Base-by-base conservation (phyloP, 2,329 filamentous ascomycete genomes). In the Arthrocladium fulminans region DNA sequence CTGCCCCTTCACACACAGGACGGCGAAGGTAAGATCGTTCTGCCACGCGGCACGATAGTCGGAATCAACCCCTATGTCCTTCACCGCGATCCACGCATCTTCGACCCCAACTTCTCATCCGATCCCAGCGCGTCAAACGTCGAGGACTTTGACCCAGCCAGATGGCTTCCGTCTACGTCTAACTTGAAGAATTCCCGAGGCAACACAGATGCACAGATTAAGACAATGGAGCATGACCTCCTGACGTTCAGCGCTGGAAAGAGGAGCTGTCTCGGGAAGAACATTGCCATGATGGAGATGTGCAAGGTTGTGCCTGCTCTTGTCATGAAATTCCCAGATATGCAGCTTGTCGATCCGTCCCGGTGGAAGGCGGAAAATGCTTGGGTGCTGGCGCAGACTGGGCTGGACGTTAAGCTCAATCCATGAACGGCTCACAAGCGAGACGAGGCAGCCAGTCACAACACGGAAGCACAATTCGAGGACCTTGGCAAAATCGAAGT, bases 51-150 rank as follows among this genome's bases (percentile, higher is more conserved):
- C 1, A 63, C 61, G 2, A 59, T 64, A 12, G 57, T 65, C 8
- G 63, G 63, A 10, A 58, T 58, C 3, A 64, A 65, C 32, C 57
- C 61, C 1, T 65, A 60, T 58, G 56, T 64, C 2, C 56, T 65
- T 13, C 62, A 65, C 40, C 51, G 56, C 12, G 47, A 54, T 24
- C 40, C 54, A 15, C 34, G 27, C 2, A 49, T 56, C 13, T 62
- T 61, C 42, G 60, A 58, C 3, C 17, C 35, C 10, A 32, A 30
- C 27, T 39, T 29, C 13, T n/a, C 43, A 5, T 10, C 12, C 30
- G 19, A 27, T 12, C 20, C 43, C n/a, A 30, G 20, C 15, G 20
- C 15, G 10, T 37, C 44, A 4, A 56, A 61, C 22, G 53, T 55
- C 2, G 59, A 60, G 10, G 23, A 22, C 7, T 61, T 53, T 50